Percentiles rank a stretch among this genome's conserved stretches.
phyloP scores from a whole-genome alignment of 1,284 basidiomycete species.

The Ceratobasidium sp. region DNA sequence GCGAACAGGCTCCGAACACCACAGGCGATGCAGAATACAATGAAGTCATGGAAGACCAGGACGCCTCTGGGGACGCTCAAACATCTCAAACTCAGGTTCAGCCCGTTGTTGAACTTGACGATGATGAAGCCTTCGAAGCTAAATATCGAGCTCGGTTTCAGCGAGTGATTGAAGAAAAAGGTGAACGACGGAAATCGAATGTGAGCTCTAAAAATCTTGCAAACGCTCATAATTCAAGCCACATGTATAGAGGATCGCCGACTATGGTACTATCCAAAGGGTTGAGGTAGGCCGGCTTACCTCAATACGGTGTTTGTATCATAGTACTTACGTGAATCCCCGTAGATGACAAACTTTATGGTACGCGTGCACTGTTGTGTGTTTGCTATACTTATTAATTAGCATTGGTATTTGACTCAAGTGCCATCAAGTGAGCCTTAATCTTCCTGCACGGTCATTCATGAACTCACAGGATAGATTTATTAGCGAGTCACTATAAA shows the following conservation, averaged over 20 bases:
- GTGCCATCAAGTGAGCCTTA: constrained; percentile 75
- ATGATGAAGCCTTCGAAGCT: constrained; percentile 44
- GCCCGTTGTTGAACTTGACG: constrained; percentile 8
- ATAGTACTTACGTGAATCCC: neutral
- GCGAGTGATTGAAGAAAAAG: constrained; percentile 42
- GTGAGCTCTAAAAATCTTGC: constrained; percentile 2
- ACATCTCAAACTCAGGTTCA: constrained; percentile 22
- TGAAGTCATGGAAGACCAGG: constrained; percentile 11
- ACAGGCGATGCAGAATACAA: neutral
- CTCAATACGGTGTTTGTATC: neutral
- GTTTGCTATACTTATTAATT: neutral
- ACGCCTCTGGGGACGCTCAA: neutral
- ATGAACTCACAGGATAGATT: neutral
- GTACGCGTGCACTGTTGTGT: neutral
- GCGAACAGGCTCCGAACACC: neutral
- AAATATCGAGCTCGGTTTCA: constrained; percentile 40
- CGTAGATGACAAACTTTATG: constrained; percentile 87
- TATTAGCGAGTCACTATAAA: constrained; percentile 76
- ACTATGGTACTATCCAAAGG: constrained; percentile 87
- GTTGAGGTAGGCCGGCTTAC: constrained; percentile 64
- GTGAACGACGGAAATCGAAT: constrained; percentile 26
- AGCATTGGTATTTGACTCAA: neutral
- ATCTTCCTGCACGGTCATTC: neutral
- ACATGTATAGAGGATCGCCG: constrained; percentile 72
- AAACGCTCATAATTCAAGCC: too few relatives aligned